These are phyloP conservation scores for Neotropicomus parvogracilis DNA, from an alignment of 1,284 basidiomycete genomes.

Conservation along the genomic window DNA sequence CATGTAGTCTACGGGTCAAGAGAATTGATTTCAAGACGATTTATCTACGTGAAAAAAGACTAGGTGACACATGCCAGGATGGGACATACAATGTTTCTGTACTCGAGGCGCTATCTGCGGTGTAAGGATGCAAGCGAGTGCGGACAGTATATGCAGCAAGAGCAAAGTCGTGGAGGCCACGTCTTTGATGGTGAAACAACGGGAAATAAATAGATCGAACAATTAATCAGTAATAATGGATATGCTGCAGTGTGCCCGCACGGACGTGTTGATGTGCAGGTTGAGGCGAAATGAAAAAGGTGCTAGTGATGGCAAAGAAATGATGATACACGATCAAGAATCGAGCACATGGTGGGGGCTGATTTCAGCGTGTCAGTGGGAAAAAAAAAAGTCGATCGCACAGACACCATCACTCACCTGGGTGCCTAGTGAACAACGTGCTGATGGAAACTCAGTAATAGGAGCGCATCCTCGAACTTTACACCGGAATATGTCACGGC, in stretches of 20 bases:
- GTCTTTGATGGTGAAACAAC: constrained; percentile 3
- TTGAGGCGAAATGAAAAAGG: constrained; percentile 7
- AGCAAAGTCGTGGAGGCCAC: constrained; percentile 11
- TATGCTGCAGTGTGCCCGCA: constrained; percentile 24
- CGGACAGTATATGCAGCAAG: constrained; percentile 21
- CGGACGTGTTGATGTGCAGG: constrained; percentile 12
- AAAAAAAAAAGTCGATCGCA: background rate
- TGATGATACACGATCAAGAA: constrained; percentile 25
- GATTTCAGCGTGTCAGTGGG: constrained; percentile 12
- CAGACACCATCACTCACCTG: constrained; percentile 22
- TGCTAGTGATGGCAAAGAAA: constrained; percentile 11
- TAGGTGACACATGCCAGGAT: constrained; percentile 19
- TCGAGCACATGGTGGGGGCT: constrained; percentile 16
- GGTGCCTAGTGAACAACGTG: constrained; percentile 50
- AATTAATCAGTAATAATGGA: constrained; percentile 39
- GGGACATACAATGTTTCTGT: constrained; percentile 22
- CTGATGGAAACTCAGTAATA: constrained; percentile 67
- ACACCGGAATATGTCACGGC: constrained; percentile 38
- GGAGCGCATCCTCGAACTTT: constrained; percentile 60
- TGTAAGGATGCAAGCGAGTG: constrained; percentile 17
- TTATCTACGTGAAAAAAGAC: constrained; percentile 22
- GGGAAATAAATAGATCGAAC: constrained; percentile 28
- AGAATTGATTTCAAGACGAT: constrained; percentile 15
- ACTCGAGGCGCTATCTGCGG: constrained; percentile 19
- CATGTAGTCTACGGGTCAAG: background rate